These are phyloP conservation scores for Corchorus capsularis DNA, from an alignment of 345 rosid genomes.

Conservation along the genomic window DNA sequence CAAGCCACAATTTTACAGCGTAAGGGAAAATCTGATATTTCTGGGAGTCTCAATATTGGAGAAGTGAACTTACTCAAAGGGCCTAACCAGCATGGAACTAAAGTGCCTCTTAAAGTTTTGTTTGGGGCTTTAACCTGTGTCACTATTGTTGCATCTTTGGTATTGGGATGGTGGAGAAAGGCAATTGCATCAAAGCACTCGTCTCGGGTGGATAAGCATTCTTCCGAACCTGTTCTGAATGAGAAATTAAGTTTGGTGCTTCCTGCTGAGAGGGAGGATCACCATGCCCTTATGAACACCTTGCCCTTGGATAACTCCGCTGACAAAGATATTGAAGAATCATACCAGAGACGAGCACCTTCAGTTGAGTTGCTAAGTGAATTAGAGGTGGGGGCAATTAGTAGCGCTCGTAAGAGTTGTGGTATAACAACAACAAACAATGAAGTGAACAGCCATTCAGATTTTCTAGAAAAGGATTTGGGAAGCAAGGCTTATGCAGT, in stretches of 20 bases:
- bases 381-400: conserved; percentile 39
- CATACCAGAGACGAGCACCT: conserved; percentile 34
- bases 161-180: conserved; percentile 21
- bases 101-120: conserved; percentile 5
- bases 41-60: conserved; percentile 9
- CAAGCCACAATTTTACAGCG: background rate
- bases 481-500: conserved; percentile 20
- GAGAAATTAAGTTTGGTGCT: background rate
- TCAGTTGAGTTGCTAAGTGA: conserved; percentile 51
- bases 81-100: conserved; percentile 20
- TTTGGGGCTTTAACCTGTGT: conserved; percentile 15
- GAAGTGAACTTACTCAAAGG: conserved; percentile 13
- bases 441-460: conserved; percentile 34
- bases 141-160: conserved; percentile 25
- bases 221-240: background rate
- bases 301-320: conserved; percentile 12
- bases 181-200: conserved; percentile 13
- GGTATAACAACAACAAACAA: conserved; percentile 25
- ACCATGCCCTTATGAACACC: conserved; percentile 10
- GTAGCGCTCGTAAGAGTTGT: conserved; percentile 31
- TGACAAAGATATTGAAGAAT: conserved; percentile 21
- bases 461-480: conserved; percentile 23
- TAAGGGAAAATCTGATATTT: background rate
- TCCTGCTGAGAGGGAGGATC: conserved; percentile 16
- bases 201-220: background rate